phyloP scores from a whole-genome alignment of 192 early-diverging fungal genomes.

The Chytriomyces confervae region DNA sequence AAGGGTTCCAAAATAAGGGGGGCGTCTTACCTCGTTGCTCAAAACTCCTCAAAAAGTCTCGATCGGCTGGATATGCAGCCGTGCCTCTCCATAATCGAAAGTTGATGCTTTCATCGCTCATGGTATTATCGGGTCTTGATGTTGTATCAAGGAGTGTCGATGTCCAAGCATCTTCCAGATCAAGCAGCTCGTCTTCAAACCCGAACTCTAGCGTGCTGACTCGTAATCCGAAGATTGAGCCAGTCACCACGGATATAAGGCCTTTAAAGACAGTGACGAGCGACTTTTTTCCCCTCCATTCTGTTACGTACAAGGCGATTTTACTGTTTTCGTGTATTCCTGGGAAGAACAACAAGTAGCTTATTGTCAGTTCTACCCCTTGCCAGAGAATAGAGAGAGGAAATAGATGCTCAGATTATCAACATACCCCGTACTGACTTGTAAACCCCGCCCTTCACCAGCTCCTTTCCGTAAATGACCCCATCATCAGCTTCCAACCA shows the following conservation, averaged over 20 bases:
- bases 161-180: conserved; percentile 16
- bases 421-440: conserved; percentile 26
- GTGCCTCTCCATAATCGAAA: conserved; percentile 16
- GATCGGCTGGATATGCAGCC: background rate
- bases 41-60: background rate
- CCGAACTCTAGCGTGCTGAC: conserved; percentile 7
- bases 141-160: background rate
- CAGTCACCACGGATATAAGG: background rate
- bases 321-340: background rate
- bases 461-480: conserved; percentile 15
- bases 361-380: no score
- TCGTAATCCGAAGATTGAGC: conserved; percentile 10
- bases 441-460: background rate
- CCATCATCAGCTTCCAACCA: conserved; percentile 22
- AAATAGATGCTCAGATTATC: background rate
- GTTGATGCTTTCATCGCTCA: background rate
- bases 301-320: conserved; percentile 4
- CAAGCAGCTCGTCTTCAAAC: conserved; percentile 17
- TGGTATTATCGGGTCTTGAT: background rate
- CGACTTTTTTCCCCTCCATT: background rate
- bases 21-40: no score
- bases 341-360: background rate
- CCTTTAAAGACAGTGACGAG: conserved; percentile 2
- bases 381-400: background rate
- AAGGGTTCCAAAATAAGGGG: no score